phyloP scores from a whole-genome alignment of 2,329 filamentous ascomycete genomes.

The Hymenotorrendiella dingleyae region DNA sequence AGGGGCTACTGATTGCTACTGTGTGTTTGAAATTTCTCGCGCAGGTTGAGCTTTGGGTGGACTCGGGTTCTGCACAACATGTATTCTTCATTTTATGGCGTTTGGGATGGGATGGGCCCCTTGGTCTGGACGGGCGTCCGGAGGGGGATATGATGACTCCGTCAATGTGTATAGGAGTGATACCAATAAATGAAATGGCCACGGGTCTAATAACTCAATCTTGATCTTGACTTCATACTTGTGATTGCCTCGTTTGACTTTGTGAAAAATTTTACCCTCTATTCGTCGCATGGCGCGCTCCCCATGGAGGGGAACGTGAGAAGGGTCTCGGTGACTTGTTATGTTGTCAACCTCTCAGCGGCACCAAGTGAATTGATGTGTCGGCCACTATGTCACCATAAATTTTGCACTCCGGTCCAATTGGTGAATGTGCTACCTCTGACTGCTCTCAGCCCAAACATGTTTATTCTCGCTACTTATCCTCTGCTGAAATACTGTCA shows the following conservation, averaged over 20 bases:
- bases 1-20: conserved; percentile 23
- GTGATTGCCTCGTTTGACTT: neutral
- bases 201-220: conserved; percentile 19
- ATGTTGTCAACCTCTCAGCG: too few relatives aligned
- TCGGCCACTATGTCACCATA: too few relatives aligned
- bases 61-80: conserved; percentile 9
- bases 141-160: conserved; percentile 11
- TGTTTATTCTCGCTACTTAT: too few relatives aligned
- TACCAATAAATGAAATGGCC: conserved; percentile 16
- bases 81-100: conserved; percentile 17
- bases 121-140: conserved; percentile 23
- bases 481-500: too few relatives aligned
- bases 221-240: neutral
- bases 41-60: conserved; percentile 18
- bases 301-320: too few relatives aligned
- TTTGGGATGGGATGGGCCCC: conserved; percentile 16
- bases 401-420: too few relatives aligned
- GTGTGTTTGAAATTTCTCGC: conserved; percentile 16
- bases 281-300: neutral
- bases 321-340: too few relatives aligned
- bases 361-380: too few relatives aligned
- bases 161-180: conserved; percentile 16
- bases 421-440: too few relatives aligned
- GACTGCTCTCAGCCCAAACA: too few relatives aligned
- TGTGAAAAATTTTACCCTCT: neutral